Conservation (phyloP, 2,329 filamentous ascomycete genomes). For the Microdochium bolleyi region DNA sequence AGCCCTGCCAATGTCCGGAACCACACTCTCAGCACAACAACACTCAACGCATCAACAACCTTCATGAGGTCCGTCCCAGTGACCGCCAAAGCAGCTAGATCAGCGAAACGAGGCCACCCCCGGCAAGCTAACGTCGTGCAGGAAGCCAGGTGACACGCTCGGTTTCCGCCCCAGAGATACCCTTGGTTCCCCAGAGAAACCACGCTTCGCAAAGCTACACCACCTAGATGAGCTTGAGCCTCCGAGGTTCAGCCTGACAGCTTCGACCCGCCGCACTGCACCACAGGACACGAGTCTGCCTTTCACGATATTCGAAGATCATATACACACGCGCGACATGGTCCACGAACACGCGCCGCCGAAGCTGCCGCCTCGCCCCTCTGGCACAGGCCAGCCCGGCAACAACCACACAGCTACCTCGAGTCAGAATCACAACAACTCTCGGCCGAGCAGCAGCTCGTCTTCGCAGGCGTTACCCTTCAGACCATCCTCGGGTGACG, state of each 20-base stretch:
- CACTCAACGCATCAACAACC: background rate
- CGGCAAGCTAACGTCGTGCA: constrained; percentile 1
- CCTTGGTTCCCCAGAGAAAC: constrained; percentile 13
- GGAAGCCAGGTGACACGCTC: constrained; percentile 22
- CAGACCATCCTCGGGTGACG: background rate
- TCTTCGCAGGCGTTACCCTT: constrained; percentile 2
- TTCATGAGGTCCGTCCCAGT: constrained; percentile 9
- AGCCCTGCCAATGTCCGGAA: too few relatives aligned
- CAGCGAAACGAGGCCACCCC: background rate
- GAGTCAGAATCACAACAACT: constrained; percentile 4
- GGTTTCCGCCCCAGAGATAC: constrained; percentile 22
- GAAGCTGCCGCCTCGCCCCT: constrained; percentile 33
- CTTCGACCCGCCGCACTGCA: background rate
- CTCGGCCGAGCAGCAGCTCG: constrained; percentile 3
- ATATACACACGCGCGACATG: constrained; percentile 22
- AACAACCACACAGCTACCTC: constrained; percentile 8
- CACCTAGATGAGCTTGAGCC: constrained; percentile 2
- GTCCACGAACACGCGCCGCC: constrained; percentile 38
- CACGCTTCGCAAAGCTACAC: constrained; percentile 9
- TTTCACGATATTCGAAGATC: constrained; percentile 4
- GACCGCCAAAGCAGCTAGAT: constrained; percentile 3
- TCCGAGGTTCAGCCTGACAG: constrained; percentile 1
- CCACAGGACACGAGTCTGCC: constrained; percentile 2
- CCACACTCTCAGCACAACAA: too few relatives aligned
- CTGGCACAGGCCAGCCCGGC: constrained; percentile 9